A percentile compares a stretch with the other conserved stretches of the same genome.
phyloP scores from a whole-genome alignment of 148 eudicot genomes.

The Chenopodium album region DNA sequence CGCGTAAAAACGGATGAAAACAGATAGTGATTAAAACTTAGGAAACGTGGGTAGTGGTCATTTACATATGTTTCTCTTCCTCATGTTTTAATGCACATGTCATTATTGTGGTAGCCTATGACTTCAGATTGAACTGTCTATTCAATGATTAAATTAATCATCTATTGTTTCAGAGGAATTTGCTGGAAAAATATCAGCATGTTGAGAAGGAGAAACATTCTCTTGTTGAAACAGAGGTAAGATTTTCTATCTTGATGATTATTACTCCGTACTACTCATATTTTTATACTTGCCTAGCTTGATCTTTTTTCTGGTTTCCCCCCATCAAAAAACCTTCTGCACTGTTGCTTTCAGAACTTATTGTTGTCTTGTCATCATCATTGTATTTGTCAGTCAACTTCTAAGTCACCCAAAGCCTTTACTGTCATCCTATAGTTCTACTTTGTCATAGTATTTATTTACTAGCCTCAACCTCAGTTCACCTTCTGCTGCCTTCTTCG shows the following conservation, averaged over 20 bases:
- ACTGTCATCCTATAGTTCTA: background rate
- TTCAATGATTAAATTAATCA: background rate
- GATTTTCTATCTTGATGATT: background rate
- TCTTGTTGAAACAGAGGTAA: constrained; percentile 63
- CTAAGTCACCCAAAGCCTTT: background rate
- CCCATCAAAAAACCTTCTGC: background rate
- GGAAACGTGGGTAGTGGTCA: background rate
- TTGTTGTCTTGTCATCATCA: background rate
- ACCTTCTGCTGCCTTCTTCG: background rate
- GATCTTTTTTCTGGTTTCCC: background rate
- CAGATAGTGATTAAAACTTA: too few species aligned
- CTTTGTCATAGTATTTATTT: background rate
- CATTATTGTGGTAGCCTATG: constrained; percentile 2
- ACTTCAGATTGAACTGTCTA: background rate
- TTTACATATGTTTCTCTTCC: constrained; percentile 3
- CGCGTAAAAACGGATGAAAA: too few species aligned
- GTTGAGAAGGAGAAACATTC: constrained; percentile 51
- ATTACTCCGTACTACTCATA: background rate
- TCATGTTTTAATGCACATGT: background rate
- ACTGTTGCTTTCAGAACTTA: background rate
- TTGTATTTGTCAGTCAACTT: background rate
- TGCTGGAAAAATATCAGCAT: constrained; percentile 50
- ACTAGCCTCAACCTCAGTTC: background rate
- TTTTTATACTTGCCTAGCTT: background rate
- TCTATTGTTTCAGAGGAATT: constrained; percentile 25